A percentile compares a stretch with the other conserved stretches of the same genome.
phyloP scores from a whole-genome alignment of 2,329 filamentous ascomycete genomes.

The Pseudopithomyces maydicus region DNA sequence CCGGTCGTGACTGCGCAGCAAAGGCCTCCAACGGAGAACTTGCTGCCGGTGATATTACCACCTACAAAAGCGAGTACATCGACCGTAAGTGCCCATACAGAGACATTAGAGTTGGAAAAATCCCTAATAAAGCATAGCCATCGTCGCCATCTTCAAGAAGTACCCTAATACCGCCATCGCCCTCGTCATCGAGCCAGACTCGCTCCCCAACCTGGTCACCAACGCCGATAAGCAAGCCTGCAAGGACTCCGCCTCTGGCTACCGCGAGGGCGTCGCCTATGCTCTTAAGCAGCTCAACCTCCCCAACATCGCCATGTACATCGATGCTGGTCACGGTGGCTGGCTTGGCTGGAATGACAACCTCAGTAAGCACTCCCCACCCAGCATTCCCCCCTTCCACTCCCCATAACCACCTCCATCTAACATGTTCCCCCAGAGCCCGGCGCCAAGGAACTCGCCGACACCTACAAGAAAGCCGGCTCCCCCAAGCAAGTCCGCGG shows the following conservation, averaged over 20 bases:
- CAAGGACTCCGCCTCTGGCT: constrained; percentile 60
- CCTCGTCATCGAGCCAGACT: constrained; percentile 63
- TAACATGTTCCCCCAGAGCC: constrained; percentile 41
- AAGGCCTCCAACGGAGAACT: constrained; percentile 70
- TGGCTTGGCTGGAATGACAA: constrained; percentile 71
- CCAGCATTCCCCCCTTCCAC: too few species aligned
- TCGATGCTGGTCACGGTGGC: constrained; percentile 68
- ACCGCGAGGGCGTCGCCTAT: constrained; percentile 64
- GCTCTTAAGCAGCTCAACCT: constrained; percentile 64
- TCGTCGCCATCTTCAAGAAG: constrained; percentile 59
- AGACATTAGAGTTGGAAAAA: background rate
- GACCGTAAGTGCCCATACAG: constrained; percentile 44
- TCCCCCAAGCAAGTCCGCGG: constrained; percentile 57
- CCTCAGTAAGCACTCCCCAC: constrained; percentile 42
- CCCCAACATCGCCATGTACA: constrained; percentile 67
- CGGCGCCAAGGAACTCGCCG: constrained; percentile 56
- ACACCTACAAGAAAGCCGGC: constrained; percentile 55
- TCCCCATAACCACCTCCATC: too few species aligned
- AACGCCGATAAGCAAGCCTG: constrained; percentile 62
- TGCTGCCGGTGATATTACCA: constrained; percentile 56
- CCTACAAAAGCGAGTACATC: constrained; percentile 60
- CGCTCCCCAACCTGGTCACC: constrained; percentile 67
- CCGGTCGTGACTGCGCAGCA: constrained; percentile 68
- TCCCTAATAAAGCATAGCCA: constrained; percentile 38
- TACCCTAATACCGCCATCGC: constrained; percentile 54